Percentiles rank a stretch among this genome's conserved stretches.
Evolutionary conservation across 352 stramenopile species (phyloP).

Genomic region (Pythium dissotocum): DNA sequence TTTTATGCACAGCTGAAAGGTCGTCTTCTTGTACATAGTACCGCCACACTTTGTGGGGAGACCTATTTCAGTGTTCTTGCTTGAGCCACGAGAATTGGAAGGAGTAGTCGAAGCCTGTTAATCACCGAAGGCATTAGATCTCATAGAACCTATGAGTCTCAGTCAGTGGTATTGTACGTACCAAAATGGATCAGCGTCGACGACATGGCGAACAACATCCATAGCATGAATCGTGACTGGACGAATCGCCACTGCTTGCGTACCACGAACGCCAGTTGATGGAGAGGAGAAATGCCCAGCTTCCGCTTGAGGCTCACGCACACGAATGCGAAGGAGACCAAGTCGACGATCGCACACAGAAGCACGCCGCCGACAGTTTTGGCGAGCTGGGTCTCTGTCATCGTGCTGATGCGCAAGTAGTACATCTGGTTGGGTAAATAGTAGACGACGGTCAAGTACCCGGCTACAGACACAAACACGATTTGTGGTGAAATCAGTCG

Average conservation of each 20-base stretch:
- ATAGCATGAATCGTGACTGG: neutral
- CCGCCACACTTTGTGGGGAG: too few relatives aligned
- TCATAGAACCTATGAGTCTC: neutral
- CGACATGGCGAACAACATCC: neutral
- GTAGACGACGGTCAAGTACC: slow-evolving; percentile 8
- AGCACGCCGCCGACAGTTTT: neutral
- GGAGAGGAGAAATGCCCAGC: slow-evolving; percentile 4
- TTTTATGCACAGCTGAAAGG: too few relatives aligned
- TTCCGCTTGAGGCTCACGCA: slow-evolving; percentile 1
- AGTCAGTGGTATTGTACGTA: neutral
- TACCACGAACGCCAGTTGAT: neutral
- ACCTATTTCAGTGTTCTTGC: too few relatives aligned
- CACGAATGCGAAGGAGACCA: neutral
- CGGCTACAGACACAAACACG: neutral
- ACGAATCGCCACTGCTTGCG: neutral
- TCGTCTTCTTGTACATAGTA: too few relatives aligned
- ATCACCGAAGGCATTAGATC: too few relatives aligned
- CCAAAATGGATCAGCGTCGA: neutral
- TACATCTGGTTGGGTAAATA: slow-evolving; percentile 1
- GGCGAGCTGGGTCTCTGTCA: neutral
- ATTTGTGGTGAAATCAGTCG: neutral
- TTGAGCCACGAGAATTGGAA: too few relatives aligned
- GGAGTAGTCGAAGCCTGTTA: too few relatives aligned
- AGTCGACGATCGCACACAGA: slow-evolving; percentile 2
- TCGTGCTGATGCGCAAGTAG: neutral